Conservation (phyloP, 2,329 filamentous ascomycete species). For the Mariannaea elegans region DNA sequence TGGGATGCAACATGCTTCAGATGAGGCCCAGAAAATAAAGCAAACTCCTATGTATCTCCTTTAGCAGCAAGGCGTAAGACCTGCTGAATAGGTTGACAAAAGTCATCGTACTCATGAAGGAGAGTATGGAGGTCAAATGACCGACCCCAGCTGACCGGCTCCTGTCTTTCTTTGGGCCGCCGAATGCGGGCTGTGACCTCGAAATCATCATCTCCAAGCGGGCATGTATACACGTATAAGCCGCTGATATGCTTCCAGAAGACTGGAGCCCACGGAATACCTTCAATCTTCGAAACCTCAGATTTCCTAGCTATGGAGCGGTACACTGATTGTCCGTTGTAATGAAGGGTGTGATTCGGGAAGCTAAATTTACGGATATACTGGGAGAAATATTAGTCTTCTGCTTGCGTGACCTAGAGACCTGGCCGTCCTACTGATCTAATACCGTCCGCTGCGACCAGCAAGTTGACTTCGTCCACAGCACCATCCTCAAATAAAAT, state of each 20-base stretch:
- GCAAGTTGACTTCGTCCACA: slow-evolving; percentile 49
- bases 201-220: slow-evolving; percentile 40
- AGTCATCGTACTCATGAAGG: neutral
- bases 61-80: neutral
- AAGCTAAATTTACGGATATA: slow-evolving; percentile 46
- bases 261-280: slow-evolving; percentile 21
- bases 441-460: slow-evolving; percentile 61
- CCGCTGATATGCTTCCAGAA: slow-evolving; percentile 42
- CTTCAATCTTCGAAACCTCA: neutral
- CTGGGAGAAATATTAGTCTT: no score
- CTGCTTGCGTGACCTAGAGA: no score
- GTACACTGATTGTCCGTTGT: neutral
- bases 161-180: neutral
- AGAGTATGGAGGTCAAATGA: neutral
- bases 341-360: slow-evolving; percentile 49
- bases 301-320: neutral
- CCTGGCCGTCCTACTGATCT: no score
- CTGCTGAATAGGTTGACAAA: neutral
- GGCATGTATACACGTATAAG: slow-evolving; percentile 42
- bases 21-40: neutral
- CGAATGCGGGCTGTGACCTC: slow-evolving; percentile 26
- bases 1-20: neutral
- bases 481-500: slow-evolving; percentile 55
- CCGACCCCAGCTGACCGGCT: neutral
- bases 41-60: neutral